Conservation (phyloP, 2,329 filamentous ascomycete genomes). For the Clarireedia paspali region DNA sequence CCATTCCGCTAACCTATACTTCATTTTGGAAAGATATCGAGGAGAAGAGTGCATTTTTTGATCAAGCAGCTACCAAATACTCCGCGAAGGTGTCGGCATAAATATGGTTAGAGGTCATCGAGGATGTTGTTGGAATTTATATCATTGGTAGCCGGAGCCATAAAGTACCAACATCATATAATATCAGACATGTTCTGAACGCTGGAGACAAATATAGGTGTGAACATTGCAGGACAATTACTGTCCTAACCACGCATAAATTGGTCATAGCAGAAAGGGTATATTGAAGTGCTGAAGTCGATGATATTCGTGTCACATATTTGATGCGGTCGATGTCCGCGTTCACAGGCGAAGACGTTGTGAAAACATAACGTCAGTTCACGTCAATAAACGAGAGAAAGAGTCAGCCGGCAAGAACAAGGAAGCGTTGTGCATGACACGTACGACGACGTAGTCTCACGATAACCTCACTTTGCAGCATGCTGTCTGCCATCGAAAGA, state of each 20-base stretch:
- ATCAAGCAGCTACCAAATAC: slow-evolving; percentile 80
- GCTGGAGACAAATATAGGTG: too few relatives aligned
- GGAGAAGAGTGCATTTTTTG: slow-evolving; percentile 83
- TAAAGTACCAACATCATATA: too few relatives aligned
- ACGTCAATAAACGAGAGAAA: background rate
- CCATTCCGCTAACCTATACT: background rate
- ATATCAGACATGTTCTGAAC: too few relatives aligned
- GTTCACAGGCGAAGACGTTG: too few relatives aligned
- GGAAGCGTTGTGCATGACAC: background rate
- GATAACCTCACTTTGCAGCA: background rate
- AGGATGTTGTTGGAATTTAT: background rate
- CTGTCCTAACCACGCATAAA: too few relatives aligned
- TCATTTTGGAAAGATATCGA: slow-evolving; percentile 63
- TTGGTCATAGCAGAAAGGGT: too few relatives aligned
- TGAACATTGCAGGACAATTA: too few relatives aligned
- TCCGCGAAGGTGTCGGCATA: slow-evolving; percentile 59
- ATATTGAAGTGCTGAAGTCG: too few relatives aligned
- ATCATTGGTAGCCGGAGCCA: background rate
- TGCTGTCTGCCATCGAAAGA: background rate
- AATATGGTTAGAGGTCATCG: background rate
- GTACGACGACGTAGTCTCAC: background rate
- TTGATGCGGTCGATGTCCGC: too few relatives aligned
- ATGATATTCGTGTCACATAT: too few relatives aligned
- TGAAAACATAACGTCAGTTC: background rate
- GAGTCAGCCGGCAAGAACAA: background rate